Conservation (phyloP, 1,284 basidiomycete species). For the Cystobasidium pallidum region DNA sequence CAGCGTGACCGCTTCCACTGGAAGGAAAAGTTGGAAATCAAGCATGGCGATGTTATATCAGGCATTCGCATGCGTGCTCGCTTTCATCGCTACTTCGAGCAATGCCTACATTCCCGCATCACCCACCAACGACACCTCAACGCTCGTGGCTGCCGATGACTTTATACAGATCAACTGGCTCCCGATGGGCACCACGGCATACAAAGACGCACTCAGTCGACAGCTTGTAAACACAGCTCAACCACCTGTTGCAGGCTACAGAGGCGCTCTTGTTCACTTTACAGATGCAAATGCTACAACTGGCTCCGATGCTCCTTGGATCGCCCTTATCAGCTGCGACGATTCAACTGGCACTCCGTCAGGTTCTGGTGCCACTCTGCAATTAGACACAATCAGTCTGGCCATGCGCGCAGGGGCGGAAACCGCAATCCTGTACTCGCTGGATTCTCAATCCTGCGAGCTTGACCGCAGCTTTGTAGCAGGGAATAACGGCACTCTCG, state of each 20-base stretch:
- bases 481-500: constrained; percentile 64
- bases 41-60: neutral
- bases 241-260: constrained; percentile 43
- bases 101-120: constrained; percentile 47
- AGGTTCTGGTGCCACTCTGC: constrained; percentile 47
- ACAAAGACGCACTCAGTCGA: constrained; percentile 24
- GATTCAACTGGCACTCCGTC: constrained; percentile 66
- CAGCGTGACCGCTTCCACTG: neutral
- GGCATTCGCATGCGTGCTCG: neutral
- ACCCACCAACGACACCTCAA: constrained; percentile 48
- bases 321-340: constrained; percentile 82
- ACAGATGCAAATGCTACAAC: constrained; percentile 48
- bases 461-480: constrained; percentile 65
- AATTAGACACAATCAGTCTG: constrained; percentile 73
- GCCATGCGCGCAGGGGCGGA: constrained; percentile 75
- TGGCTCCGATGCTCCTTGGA: constrained; percentile 74
- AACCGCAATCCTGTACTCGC: constrained; percentile 63
- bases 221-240: constrained; percentile 43
- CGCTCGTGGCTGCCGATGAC: constrained; percentile 45
- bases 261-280: constrained; percentile 54
- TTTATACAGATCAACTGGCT: constrained; percentile 49
- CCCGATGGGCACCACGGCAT: constrained; percentile 47
- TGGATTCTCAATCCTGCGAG: constrained; percentile 64
- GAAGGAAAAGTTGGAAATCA: neutral
- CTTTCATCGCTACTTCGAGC: neutral